These are phyloP conservation scores for Pythium phragmitis DNA, from an alignment of 352 stramenopile species.

Conservation along the genomic window DNA sequence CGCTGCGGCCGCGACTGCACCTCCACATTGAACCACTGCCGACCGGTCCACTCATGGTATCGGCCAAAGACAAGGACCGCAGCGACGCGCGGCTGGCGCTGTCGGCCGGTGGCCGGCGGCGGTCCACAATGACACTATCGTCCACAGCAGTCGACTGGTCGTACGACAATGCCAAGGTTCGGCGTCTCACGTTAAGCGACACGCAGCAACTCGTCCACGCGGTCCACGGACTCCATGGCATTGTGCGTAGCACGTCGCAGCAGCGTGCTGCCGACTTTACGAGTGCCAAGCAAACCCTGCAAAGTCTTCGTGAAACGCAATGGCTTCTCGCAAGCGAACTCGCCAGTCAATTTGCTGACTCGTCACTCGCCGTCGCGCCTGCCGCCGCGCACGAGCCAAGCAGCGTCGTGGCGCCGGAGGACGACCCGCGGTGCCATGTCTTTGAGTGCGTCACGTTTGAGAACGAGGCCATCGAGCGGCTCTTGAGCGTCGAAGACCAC, in stretches of 20 bases:
- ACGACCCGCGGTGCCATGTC: slow-evolving; percentile 43
- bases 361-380: too few species aligned
- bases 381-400: neutral
- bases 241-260: slow-evolving; percentile 31
- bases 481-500: slow-evolving; percentile 62
- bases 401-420: slow-evolving; percentile 9
- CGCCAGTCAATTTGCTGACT: slow-evolving; percentile 35
- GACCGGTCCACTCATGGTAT: slow-evolving; percentile 20
- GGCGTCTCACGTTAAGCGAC: slow-evolving; percentile 33
- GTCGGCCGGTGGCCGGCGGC: slow-evolving; percentile 13
- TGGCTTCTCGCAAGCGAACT: slow-evolving; percentile 56
- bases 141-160: slow-evolving; percentile 20
- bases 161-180: slow-evolving; percentile 43
- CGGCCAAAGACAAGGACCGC: slow-evolving; percentile 23
- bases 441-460: slow-evolving; percentile 62
- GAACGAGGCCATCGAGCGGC: slow-evolving; percentile 47
- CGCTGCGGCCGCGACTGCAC: slow-evolving; percentile 25
- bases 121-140: slow-evolving; percentile 21
- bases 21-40: slow-evolving; percentile 28
- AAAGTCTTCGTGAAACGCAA: slow-evolving; percentile 40
- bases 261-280: slow-evolving; percentile 38
- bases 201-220: slow-evolving; percentile 32
- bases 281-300: slow-evolving; percentile 31
- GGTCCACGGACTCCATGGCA: slow-evolving; percentile 34
- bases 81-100: slow-evolving; percentile 13